These are phyloP conservation scores for Paramecium octaurelia DNA, from an alignment of 73 alveolate genomes.

Conservation along the genomic window DNA sequence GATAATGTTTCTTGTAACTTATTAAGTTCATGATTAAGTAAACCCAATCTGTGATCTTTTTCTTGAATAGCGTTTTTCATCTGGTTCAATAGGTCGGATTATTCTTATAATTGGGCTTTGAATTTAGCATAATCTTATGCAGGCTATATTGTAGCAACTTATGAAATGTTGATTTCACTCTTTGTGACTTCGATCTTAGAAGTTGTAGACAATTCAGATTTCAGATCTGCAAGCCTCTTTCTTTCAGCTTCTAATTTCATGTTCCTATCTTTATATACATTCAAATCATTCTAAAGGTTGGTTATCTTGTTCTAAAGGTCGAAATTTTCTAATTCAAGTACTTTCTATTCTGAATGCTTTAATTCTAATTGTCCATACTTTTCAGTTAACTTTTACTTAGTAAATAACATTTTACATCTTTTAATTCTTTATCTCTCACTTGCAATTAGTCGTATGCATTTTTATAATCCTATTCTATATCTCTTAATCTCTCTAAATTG, in stretches of 20 bases:
- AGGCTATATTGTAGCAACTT: neutral
- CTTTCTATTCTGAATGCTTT: neutral
- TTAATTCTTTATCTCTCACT: neutral
- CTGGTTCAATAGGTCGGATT: neutral
- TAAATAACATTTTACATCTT: neutral
- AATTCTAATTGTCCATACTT: constrained; percentile 16
- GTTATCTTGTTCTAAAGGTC: neutral
- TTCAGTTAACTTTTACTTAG: neutral
- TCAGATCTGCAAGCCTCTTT: neutral
- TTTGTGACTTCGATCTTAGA: neutral
- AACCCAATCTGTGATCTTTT: constrained; percentile 26
- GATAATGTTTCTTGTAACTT: neutral
- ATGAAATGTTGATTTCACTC: neutral
- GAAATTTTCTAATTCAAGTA: neutral
- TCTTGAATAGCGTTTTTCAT: neutral
- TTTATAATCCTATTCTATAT: neutral
- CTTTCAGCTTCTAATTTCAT: neutral
- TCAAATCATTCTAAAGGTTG: neutral
- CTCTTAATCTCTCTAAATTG: neutral
- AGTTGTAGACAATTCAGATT: neutral
- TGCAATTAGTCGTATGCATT: neutral
- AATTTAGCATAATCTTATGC: neutral
- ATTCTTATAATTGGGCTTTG: neutral
- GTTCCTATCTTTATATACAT: neutral
- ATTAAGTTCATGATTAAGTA: neutral